Base-by-base conservation (phyloP, 2,329 filamentous ascomycete genomes). In the Calonectria pteridis region DNA sequence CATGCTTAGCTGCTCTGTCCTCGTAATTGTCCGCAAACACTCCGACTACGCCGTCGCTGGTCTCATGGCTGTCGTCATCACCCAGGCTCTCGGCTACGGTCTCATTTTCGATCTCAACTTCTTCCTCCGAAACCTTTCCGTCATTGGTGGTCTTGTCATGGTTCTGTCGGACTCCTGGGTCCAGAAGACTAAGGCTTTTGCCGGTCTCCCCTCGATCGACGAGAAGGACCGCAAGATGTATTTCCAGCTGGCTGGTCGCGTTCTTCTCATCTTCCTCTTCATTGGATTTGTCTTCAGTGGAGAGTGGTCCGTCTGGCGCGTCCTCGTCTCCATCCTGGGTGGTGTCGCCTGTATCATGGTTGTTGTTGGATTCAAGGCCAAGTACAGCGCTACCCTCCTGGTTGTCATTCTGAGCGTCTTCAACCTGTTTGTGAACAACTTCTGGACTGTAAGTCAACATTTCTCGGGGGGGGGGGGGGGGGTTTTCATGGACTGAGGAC, bases 221-320 rank as follows among this genome's bases (percentile, higher is more conserved):
- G 97, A 99, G 90, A 98, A 98, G 92, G 97, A 99, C 86, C 94
- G 96, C 87, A 99, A 98, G 91, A 98, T 98, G 96, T 99, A 99
- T 90, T 97, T 99, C 88, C 97, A 98, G 91, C 93, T 99, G 75
- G 97, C 97, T 78, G 97, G 97, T 43, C 93, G 97, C 80, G 95
- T 99, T 43, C 90, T 99, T 77, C 90, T 99, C 81, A 98, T 99
- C 87, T 98, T 99, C 91, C 91, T 99, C 79, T 99, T 99, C 85
- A 85, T 98, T 78, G 97, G 97, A 73, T 99, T 99, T 83, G 94
- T 99, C 81, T 98, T 98, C 87, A 94, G 95, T 71, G 97, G 97
- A 79, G 90, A 96, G 82, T 99, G 97, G 97, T 94, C 92, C 82
- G 86, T 98, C 82, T 95, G 95, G 90, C 92, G 97, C 82, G 90